phyloP scores from a whole-genome alignment of 83 land plant species.

The Picea engelmannii region DNA sequence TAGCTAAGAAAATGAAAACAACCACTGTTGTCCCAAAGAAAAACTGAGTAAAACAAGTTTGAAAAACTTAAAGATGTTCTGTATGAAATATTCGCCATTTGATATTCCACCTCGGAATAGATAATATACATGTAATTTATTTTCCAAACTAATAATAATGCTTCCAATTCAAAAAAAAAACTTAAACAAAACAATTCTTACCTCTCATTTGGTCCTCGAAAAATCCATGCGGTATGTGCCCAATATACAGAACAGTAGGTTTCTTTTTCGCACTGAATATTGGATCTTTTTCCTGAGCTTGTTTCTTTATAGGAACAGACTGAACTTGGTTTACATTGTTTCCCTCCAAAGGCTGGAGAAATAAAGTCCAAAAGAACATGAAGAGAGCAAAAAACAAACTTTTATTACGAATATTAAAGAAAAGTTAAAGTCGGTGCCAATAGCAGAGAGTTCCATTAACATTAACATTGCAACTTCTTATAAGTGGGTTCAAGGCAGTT shows the following conservation, averaged over 20 bases:
- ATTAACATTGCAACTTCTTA: too few relatives aligned
- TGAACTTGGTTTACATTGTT: not conserved
- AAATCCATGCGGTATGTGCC: slow-evolving; percentile 94
- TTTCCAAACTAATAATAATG: not conserved
- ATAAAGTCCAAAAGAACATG: too few relatives aligned
- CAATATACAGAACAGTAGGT: slow-evolving; percentile 78
- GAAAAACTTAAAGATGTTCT: not conserved
- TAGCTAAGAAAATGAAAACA: not conserved
- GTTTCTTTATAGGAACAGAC: slow-evolving; percentile 31
- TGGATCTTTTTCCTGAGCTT: slow-evolving; percentile 15
- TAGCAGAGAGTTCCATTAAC: too few relatives aligned
- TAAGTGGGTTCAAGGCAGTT: too few relatives aligned
- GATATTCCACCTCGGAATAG: not conserved
- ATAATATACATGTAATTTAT: not conserved
- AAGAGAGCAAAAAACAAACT: too few relatives aligned
- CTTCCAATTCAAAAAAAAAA: not conserved
- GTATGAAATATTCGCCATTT: not conserved
- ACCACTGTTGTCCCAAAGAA: too few relatives aligned
- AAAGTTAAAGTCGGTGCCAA: too few relatives aligned
- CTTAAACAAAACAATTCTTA: slow-evolving; percentile 4
- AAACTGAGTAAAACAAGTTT: too few relatives aligned
- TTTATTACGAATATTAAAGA: too few relatives aligned
- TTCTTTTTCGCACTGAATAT: slow-evolving; percentile 11
- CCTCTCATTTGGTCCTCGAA: slow-evolving; percentile 96
- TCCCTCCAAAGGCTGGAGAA: slow-evolving; percentile 56